phyloP scores from a whole-genome alignment of 768 basidiomycete species.

The Pisolithus orientalis region DNA sequence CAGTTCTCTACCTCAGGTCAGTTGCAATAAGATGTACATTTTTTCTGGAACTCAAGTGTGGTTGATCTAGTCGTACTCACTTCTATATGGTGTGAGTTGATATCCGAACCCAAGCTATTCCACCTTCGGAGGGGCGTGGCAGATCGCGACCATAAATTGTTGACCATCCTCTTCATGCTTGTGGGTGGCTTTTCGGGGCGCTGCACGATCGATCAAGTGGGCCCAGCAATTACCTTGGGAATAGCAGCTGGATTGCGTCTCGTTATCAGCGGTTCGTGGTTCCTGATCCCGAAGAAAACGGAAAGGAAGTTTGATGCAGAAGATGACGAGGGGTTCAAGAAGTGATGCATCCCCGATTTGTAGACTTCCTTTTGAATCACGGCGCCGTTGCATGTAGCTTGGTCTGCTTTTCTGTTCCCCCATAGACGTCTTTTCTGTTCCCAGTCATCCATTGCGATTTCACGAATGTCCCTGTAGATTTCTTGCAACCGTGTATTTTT shows the following conservation, averaged over 20 bases:
- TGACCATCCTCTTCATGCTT: conserved; percentile 39
- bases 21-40: conserved; percentile 15
- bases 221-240: conserved; percentile 54
- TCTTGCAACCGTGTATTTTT: too few relatives aligned
- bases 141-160: conserved; percentile 61
- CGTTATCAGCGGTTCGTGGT: conserved; percentile 53
- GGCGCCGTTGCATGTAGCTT: too few relatives aligned
- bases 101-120: conserved; percentile 72
- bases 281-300: conserved; percentile 41
- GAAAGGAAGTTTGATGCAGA: not conserved
- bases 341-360: not conserved
- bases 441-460: too few relatives aligned
- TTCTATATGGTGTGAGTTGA: conserved; percentile 80
- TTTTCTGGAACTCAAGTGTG: not conserved
- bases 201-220: conserved; percentile 53
- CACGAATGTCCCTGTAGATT: too few relatives aligned
- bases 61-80: conserved; percentile 59
- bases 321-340: not conserved
- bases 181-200: conserved; percentile 61
- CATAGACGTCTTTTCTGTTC: too few relatives aligned
- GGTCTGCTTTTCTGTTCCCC: too few relatives aligned
- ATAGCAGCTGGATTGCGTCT: conserved; percentile 60
- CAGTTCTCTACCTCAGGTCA: conserved; percentile 69
- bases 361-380: too few relatives aligned
- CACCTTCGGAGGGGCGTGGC: conserved; percentile 39